Conservation (phyloP, 805 yeast genomes). For the Candida peoriensis region DNA sequence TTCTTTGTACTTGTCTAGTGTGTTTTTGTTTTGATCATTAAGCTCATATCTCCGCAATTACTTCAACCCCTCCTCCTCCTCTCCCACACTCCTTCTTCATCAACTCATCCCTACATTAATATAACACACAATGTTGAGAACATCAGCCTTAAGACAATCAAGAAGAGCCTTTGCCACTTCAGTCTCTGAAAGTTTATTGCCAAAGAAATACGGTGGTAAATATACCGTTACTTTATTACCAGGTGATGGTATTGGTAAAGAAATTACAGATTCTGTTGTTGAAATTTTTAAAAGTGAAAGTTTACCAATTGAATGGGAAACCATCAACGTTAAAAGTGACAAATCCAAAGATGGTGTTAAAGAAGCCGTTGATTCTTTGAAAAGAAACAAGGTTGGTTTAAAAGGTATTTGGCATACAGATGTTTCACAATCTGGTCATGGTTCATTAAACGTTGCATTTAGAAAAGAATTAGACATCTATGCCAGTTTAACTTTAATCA, state of each 20-base stretch:
- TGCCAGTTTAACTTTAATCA: slow-evolving; percentile 91
- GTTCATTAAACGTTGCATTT: slow-evolving; percentile 91
- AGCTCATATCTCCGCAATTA: too few relatives aligned
- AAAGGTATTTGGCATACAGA: slow-evolving; percentile 96
- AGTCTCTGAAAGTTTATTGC: slow-evolving; percentile 55
- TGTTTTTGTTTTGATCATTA: too few relatives aligned
- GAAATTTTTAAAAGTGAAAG: slow-evolving; percentile 81
- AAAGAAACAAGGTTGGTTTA: slow-evolving; percentile 94
- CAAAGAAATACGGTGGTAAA: slow-evolving; percentile 92
- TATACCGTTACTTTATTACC: slow-evolving; percentile 93
- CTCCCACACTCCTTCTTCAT: too few relatives aligned
- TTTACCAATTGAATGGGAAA: slow-evolving; percentile 93
- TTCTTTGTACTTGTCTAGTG: too few relatives aligned
- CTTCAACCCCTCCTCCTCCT: too few relatives aligned
- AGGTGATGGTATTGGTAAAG: slow-evolving; percentile 98
- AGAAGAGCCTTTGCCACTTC: slow-evolving; percentile 49
- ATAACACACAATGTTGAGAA: slow-evolving; percentile 29
- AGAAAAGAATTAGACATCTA: slow-evolving; percentile 95
- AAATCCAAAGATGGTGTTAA: slow-evolving; percentile 58
- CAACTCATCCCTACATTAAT: too few relatives aligned
- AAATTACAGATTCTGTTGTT: slow-evolving; percentile 90
- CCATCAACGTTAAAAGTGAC: slow-evolving; percentile 61
- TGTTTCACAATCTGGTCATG: slow-evolving; percentile 67
- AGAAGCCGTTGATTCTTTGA: slow-evolving; percentile 84
- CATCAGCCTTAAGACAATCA: slow-evolving; percentile 17